Conservation (phyloP, 208 protist genomes). For the Angomonas deanei region DNA sequence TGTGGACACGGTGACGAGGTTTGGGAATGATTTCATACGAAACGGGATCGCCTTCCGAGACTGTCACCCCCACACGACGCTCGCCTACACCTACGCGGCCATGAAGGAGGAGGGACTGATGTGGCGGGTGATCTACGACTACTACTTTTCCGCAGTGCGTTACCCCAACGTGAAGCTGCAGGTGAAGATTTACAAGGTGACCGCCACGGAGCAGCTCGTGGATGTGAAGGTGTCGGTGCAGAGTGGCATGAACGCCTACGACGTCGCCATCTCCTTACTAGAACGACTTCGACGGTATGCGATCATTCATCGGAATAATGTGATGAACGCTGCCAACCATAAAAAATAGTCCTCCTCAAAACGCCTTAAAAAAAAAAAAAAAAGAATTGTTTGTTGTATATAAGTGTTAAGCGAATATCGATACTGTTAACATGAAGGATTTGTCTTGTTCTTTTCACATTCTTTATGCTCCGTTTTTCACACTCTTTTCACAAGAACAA, state of each 20-base stretch:
- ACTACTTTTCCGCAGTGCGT: conserved; percentile 63
- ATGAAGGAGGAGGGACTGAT: conserved; percentile 68
- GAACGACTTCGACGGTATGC: conserved; percentile 48
- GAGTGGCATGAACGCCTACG: conserved; percentile 62
- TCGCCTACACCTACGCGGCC: conserved; percentile 52
- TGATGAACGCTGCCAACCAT: conserved; percentile 6
- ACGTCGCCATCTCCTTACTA: conserved; percentile 44
- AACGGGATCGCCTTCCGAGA: conserved; percentile 67
- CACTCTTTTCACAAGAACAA: conserved; percentile 1
- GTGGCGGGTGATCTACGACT: conserved; percentile 71
- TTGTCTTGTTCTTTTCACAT: background rate
- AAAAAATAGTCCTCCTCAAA: no score
- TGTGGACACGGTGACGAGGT: conserved; percentile 41
- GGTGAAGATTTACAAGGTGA: conserved; percentile 74
- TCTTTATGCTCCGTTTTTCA: background rate
- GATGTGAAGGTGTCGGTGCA: conserved; percentile 71
- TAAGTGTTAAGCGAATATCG: no score
- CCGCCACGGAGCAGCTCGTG: conserved; percentile 49
- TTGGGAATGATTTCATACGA: conserved; percentile 79
- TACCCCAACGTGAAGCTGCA: conserved; percentile 77
- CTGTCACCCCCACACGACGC: conserved; percentile 24
- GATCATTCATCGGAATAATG: conserved; percentile 9
- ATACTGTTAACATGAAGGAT: no score
- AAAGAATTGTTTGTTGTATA: no score
- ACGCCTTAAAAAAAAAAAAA: background rate